Percentiles rank a stretch among this genome's conserved stretches.
Conservation (phyloP, 257 asterid genomes). For the Solanum sparsipilum region DNA sequence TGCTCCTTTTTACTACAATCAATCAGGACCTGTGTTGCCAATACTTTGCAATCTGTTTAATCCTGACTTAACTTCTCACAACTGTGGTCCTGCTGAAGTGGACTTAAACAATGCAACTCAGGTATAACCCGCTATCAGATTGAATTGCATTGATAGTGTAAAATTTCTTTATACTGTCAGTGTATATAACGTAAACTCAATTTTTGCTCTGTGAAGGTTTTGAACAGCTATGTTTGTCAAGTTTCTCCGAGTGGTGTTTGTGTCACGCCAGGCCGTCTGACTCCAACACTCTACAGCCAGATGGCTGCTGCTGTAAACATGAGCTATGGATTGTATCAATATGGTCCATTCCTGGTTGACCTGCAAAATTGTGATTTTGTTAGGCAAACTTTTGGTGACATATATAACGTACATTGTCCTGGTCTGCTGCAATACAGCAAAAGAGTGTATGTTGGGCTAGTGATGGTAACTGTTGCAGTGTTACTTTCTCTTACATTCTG, state of each 20-base stretch:
- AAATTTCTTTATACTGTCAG: background rate
- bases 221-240: constrained; percentile 21
- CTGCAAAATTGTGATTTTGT: constrained; percentile 19
- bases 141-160: background rate
- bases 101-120: constrained; percentile 18
- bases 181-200: background rate
- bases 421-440: background rate
- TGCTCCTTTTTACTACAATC: constrained; percentile 20
- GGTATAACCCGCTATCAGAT: background rate
- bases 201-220: constrained; percentile 2
- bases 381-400: constrained; percentile 3
- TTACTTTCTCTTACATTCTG: constrained; percentile 21
- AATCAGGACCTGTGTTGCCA: constrained; percentile 29
- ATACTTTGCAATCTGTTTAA: constrained; percentile 25
- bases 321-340: constrained; percentile 12
- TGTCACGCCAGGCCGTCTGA: constrained; percentile 22
- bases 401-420: constrained; percentile 14
- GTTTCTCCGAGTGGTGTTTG: constrained; percentile 18
- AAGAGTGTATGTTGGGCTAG: constrained; percentile 17
- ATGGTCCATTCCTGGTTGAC: constrained; percentile 19
- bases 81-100: constrained; percentile 16
- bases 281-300: constrained; percentile 13
- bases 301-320: constrained; percentile 12
- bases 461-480: constrained; percentile 11
- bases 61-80: constrained; percentile 4